Conservation (phyloP, 2,329 filamentous ascomycete species). For the Alternaria alternata region DNA sequence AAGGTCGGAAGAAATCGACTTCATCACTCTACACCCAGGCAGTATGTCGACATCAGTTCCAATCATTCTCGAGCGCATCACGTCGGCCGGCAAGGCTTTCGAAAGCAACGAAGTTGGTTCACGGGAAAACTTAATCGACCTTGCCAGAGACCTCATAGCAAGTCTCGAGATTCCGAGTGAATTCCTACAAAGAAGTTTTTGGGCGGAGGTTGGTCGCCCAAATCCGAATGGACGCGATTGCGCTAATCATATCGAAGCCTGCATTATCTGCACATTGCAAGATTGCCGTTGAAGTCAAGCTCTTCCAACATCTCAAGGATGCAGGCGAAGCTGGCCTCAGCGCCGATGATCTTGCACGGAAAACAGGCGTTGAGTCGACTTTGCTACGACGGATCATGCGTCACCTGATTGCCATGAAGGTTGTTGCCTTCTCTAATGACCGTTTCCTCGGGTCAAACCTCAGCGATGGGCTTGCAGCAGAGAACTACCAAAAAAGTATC, state of each 20-base stretch:
- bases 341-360: constrained; percentile 36
- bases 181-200: constrained; percentile 48
- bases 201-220: constrained; percentile 50
- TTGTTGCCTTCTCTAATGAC: constrained; percentile 38
- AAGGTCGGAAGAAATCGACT: too few relatives aligned
- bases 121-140: constrained; percentile 50
- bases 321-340: constrained; percentile 35
- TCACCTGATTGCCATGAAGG: constrained; percentile 52
- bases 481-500: constrained; percentile 49
- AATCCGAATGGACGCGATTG: neutral
- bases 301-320: constrained; percentile 47
- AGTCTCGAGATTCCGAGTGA: constrained; percentile 52
- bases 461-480: constrained; percentile 47
- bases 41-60: constrained; percentile 19
- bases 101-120: constrained; percentile 45
- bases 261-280: constrained; percentile 50
- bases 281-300: constrained; percentile 47
- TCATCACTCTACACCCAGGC: too few relatives aligned
- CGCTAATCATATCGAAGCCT: constrained; percentile 30
- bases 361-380: constrained; percentile 38
- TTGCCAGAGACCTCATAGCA: constrained; percentile 47
- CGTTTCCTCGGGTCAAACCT: constrained; percentile 41
- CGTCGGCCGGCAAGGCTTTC: constrained; percentile 41
- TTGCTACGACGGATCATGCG: constrained; percentile 46
- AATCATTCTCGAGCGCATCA: constrained; percentile 22